A percentile compares a stretch with the other conserved stretches of the same genome.
Conservation (phyloP, 2,329 filamentous ascomycete genomes). For the Talaromyces sp. region DNA sequence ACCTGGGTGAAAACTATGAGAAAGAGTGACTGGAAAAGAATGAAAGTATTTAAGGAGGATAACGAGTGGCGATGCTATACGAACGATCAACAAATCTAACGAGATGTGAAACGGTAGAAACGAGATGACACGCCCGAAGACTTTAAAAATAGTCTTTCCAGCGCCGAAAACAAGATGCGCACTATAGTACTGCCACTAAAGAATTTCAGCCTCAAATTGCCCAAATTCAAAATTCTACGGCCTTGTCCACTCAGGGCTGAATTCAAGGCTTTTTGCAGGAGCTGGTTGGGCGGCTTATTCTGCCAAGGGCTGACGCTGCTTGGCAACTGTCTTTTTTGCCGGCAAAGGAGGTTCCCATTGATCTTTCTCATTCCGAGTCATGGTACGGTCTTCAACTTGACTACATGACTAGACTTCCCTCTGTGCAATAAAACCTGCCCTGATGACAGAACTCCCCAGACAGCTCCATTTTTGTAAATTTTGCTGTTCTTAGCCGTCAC, state of each 20-base stretch:
- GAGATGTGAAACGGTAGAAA: not conserved
- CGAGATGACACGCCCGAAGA: not conserved
- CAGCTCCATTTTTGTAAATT: too few relatives aligned
- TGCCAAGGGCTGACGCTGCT: not conserved
- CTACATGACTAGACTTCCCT: not conserved
- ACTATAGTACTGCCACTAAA: not conserved
- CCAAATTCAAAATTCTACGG: not conserved
- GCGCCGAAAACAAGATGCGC: not conserved
- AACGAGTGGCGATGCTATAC: not conserved
- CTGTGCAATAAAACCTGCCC: too few relatives aligned
- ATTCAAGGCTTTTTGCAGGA: not conserved
- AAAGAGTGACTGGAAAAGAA: not conserved
- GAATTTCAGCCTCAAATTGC: not conserved
- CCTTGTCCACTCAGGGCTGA: not conserved
- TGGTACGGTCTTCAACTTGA: not conserved
- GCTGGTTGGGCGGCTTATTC: not conserved
- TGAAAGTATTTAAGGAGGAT: not conserved
- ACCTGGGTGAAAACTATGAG: not conserved
- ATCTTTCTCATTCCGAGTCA: not conserved
- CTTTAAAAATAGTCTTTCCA: not conserved
- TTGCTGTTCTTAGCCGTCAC: too few relatives aligned
- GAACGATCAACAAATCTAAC: not conserved
- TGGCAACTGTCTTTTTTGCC: not conserved
- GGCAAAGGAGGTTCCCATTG: not conserved
- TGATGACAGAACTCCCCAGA: too few relatives aligned